phyloP scores from a whole-genome alignment of 2,329 filamentous ascomycete species.

The Colletotrichum zoysiae region DNA sequence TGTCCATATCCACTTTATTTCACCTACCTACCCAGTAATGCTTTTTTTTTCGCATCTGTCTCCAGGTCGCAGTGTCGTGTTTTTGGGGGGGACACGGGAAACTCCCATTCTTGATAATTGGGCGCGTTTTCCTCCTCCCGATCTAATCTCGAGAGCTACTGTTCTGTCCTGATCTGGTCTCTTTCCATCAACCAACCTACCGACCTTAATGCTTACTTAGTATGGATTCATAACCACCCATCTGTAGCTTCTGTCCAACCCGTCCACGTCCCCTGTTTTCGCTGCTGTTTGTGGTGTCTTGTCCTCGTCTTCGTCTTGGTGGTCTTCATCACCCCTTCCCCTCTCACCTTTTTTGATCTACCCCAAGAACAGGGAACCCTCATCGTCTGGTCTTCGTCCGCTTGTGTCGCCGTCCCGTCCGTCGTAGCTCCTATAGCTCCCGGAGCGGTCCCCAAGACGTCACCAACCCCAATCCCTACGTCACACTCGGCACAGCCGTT shows the following conservation, averaged over 20 bases:
- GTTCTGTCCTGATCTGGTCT: constrained; percentile 4
- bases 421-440: constrained; percentile 26
- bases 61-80: constrained; percentile 1
- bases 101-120: constrained; percentile 26
- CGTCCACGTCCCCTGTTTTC: background rate
- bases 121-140: constrained; percentile 16
- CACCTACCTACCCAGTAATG: background rate
- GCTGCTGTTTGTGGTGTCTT: too few species aligned
- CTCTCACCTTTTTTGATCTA: background rate
- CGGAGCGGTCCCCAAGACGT: constrained; percentile 24
- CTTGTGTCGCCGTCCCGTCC: constrained; percentile 3
- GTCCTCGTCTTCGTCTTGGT: constrained; percentile 2
- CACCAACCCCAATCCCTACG: constrained; percentile 30
- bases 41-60: constrained; percentile 3
- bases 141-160: background rate
- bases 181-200: background rate
- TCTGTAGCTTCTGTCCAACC: constrained; percentile 9
- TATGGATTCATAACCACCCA: constrained; percentile 30
- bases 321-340: background rate
- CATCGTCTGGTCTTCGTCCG: constrained; percentile 7
- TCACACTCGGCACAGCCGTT: constrained; percentile 16
- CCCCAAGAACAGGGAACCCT: constrained; percentile 3
- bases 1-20: constrained; percentile 22
- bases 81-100: background rate
- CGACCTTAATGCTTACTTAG: background rate